Percentiles rank a stretch among this genome's conserved stretches.
These are phyloP conservation scores for Leucocoprinus leucothites DNA, from an alignment of 768 basidiomycete species.

Conservation along the genomic window DNA sequence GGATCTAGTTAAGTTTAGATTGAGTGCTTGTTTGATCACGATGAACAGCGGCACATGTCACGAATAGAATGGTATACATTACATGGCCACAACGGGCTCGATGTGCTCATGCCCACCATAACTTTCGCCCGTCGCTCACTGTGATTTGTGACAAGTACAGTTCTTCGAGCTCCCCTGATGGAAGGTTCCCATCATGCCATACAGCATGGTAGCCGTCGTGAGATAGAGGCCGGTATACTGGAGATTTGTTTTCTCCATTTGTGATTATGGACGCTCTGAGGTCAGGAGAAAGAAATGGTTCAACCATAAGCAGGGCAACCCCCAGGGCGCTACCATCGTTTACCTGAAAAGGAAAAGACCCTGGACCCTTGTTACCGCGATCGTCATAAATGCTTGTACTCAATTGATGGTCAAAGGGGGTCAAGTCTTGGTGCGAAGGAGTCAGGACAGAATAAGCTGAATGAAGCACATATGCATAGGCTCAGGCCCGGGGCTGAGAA, in stretches of 20 bases:
- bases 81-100: background rate
- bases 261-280: background rate
- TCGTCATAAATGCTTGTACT: too few species aligned
- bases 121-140: background rate
- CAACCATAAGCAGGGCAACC: too few species aligned
- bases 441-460: too few species aligned
- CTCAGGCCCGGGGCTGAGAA: too few species aligned
- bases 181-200: background rate
- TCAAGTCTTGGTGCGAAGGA: too few species aligned
- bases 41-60: background rate
- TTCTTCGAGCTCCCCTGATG: constrained; percentile 1
- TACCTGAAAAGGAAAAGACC: too few species aligned
- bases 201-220: background rate
- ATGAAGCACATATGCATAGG: too few species aligned
- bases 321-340: too few species aligned
- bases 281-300: background rate
- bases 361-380: too few species aligned
- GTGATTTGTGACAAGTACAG: background rate
- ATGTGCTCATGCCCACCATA: background rate
- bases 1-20: constrained; percentile 7
- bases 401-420: too few species aligned
- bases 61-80: background rate
- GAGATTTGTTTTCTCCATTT: constrained; percentile 1
- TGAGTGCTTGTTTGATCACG: background rate
- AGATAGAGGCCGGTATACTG: background rate